Percentiles rank a stretch among this genome's conserved stretches.
Conservation (phyloP, 208 protist genomes). For the Acanthamoeba lenticulata region DNA sequence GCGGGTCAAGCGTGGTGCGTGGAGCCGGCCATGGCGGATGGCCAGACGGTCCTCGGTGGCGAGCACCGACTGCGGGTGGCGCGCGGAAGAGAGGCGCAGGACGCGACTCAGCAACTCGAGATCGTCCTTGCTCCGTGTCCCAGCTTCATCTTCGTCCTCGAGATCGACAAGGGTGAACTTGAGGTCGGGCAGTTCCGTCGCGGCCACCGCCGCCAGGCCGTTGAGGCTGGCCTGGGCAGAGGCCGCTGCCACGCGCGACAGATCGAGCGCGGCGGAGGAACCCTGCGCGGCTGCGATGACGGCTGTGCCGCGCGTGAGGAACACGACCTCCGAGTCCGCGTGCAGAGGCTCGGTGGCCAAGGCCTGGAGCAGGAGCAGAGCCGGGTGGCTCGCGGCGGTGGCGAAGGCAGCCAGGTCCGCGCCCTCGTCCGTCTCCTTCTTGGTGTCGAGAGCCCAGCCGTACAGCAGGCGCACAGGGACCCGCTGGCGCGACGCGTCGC, state of each 20-base stretch:
- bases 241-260: background rate
- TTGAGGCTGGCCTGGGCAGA: constrained; percentile 13
- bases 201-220: background rate
- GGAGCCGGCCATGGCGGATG: background rate
- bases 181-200: constrained; percentile 9
- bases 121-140: background rate
- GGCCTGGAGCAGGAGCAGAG: constrained; percentile 8
- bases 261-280: background rate
- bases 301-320: background rate
- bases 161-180: background rate
- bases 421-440: background rate
- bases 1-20: background rate
- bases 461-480: background rate
- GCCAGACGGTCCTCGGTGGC: background rate
- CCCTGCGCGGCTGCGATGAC: background rate
- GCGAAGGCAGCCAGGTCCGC: background rate
- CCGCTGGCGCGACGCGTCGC: background rate
- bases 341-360: background rate
- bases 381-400: background rate
- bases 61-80: background rate
- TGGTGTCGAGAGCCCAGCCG: constrained; percentile 27
- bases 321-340: background rate
- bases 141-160: background rate
- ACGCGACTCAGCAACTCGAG: background rate
- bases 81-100: background rate